Conservation (phyloP, 2,329 filamentous ascomycete genomes). For the Pestalotiopsis sp. region DNA sequence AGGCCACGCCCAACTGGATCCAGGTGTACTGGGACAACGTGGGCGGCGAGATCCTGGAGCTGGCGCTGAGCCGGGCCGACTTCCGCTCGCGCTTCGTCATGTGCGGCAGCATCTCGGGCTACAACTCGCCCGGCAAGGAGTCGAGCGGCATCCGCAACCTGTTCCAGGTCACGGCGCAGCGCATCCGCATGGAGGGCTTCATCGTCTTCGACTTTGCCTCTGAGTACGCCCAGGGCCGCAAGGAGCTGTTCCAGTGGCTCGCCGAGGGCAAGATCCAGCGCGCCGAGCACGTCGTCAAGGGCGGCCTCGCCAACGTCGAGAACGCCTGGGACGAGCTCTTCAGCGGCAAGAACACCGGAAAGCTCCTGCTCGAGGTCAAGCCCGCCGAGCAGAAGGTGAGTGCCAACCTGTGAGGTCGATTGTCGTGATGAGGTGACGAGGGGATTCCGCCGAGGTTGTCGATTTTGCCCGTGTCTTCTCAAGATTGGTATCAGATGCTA, state of each 20-base stretch:
- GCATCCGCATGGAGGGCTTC: constrained; percentile 70
- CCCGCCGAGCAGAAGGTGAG: constrained; percentile 24
- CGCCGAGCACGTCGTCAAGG: constrained; percentile 71
- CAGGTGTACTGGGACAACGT: constrained; percentile 70
- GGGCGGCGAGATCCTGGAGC: constrained; percentile 71
- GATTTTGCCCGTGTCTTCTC: neutral
- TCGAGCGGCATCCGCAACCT: constrained; percentile 46
- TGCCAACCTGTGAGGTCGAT: constrained; percentile 25
- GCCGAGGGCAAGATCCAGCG: constrained; percentile 71
- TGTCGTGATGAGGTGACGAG: neutral
- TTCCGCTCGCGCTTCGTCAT: constrained; percentile 67
- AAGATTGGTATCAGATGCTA: too few relatives aligned
- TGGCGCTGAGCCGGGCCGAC: constrained; percentile 66
- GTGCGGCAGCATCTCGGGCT: constrained; percentile 72
- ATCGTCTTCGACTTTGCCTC: constrained; percentile 70
- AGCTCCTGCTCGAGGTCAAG: constrained; percentile 61
- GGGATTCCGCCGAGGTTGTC: neutral
- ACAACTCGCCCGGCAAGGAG: constrained; percentile 60
- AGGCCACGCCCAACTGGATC: constrained; percentile 55
- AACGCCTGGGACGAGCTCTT: constrained; percentile 66
- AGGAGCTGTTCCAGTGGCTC: constrained; percentile 69
- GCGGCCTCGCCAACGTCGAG: constrained; percentile 68
- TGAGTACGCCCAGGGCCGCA: constrained; percentile 59
- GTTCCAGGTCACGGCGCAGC: constrained; percentile 34
- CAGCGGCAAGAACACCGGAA: constrained; percentile 71